A percentile compares a stretch with the other conserved stretches of the same genome.
Conservation (phyloP, 169 alveolate species). For the Perkinsus chesapeaki region DNA sequence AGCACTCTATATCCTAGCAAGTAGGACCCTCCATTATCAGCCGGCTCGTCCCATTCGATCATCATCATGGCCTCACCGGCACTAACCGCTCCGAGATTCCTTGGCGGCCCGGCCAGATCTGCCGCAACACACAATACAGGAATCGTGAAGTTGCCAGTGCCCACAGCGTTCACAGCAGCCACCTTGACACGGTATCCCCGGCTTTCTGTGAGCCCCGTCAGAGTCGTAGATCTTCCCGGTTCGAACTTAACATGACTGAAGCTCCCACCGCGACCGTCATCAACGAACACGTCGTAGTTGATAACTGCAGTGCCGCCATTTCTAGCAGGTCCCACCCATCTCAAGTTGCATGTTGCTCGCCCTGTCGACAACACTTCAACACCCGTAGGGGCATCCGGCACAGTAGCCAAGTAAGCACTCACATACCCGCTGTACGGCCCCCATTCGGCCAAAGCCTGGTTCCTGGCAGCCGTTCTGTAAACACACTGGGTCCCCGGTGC, state of each 20-base stretch:
- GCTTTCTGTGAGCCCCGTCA: constrained; percentile 18
- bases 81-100: neutral
- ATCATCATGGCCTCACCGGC: neutral
- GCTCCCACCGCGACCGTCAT: constrained; percentile 30
- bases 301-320: constrained; percentile 11
- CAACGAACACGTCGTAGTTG: constrained; percentile 21
- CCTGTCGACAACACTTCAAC: constrained; percentile 8
- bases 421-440: constrained; percentile 13
- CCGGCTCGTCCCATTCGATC: neutral
- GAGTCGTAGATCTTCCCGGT: constrained; percentile 19
- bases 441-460: neutral
- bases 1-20: constrained; percentile 27
- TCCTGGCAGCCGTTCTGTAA: constrained; percentile 7
- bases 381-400: constrained; percentile 20
- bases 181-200: constrained; percentile 31
- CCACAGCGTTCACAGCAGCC: constrained; percentile 33
- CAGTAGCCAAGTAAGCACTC: constrained; percentile 25
- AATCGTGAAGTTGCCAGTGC: constrained; percentile 22
- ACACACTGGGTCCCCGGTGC: neutral
- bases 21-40: neutral
- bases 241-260: constrained; percentile 18
- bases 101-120: constrained; percentile 2
- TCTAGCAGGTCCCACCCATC: constrained; percentile 22
- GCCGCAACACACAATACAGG: constrained; percentile 22
- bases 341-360: constrained; percentile 10